Conservation (phyloP, 352 stramenopile species). For the Elongisporangium anandrum region DNA sequence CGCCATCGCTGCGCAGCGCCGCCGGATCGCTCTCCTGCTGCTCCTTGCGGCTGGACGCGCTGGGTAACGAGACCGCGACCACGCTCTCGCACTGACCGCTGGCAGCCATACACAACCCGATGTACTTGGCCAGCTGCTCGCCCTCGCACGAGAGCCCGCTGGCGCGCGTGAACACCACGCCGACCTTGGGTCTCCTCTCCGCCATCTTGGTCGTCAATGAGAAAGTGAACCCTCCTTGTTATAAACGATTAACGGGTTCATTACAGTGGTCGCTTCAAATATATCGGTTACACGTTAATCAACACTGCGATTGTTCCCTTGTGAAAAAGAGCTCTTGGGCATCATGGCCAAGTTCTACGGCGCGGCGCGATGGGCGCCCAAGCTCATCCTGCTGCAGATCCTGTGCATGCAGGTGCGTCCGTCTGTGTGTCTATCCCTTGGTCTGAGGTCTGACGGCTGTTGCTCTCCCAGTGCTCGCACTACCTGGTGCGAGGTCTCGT, state of each 20-base stretch:
- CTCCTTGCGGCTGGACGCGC: conserved; percentile 1
- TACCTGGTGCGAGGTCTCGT: conserved; percentile 75
- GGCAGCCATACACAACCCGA: conserved; percentile 47
- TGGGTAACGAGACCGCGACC: conserved; percentile 29
- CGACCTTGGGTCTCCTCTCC: conserved; percentile 28
- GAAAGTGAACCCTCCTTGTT: background rate
- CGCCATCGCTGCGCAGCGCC: conserved; percentile 45
- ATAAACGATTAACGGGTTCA: too few relatives aligned
- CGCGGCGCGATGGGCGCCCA: conserved; percentile 72
- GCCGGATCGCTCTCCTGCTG: conserved; percentile 1
- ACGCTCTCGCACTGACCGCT: conserved; percentile 46
- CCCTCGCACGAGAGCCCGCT: conserved; percentile 50
- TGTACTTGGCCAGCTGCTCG: conserved; percentile 53
- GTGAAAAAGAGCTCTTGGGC: background rate
- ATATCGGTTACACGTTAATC: too few relatives aligned
- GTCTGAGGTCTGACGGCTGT: background rate
- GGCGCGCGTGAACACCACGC: conserved; percentile 46
- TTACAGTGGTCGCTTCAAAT: too few relatives aligned
- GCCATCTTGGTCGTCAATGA: background rate
- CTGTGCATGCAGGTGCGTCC: conserved; percentile 75
- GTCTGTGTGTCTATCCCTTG: background rate
- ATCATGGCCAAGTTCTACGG: conserved; percentile 84
- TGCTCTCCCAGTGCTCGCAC: conserved; percentile 64
- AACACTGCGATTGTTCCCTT: background rate
- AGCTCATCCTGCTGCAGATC: conserved; percentile 87